Base-by-base conservation (phyloP, 805 yeast species). In the Zygoascus tannicola region DNA sequence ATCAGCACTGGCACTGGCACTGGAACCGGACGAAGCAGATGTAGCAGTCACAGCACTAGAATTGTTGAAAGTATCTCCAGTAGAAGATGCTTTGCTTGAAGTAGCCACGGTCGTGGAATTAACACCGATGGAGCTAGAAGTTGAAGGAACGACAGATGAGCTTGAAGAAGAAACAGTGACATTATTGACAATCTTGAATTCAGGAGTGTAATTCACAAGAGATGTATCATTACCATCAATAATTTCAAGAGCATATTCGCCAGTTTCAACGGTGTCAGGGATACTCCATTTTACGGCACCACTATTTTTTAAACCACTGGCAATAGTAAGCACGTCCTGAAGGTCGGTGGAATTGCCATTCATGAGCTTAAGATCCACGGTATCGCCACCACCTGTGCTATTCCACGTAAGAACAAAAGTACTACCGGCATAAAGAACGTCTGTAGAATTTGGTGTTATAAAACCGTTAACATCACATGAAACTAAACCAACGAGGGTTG, bases 231-330 rank as follows among this genome's bases (percentile, higher is more conserved):
- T 56, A 35, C 53, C 58, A 42, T 50, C 49, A 43, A 48, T 44
- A 43, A 63, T 63, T 53, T 56, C 58, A 35, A 65, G 47, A 22
- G 64, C 60, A 55, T 65, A 65, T 38, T 38, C 30, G 33, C 66
- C 68, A 32, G 57, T 43, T 35, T 46, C 22, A 26, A 64, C 30
- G 33, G 50, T 44, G 41, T 44, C 38, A 36, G 69, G 69, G 32
- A 65, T 56, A 28, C 50, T 47, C 69, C 69, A 65, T 40, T 54
- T 49, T 41, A 60, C 65, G 35, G 59, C 55, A 44, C 68, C 69
- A 41, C 56, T 56, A 61, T 65, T 65, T 41, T 56, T 46, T 40
- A 63, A 45, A 42, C 52, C 42, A 46, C 54, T 43, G 44, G 61
- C 60, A 50, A 65, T 61, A 44, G 64, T 58, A 44, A 63, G 47